These are phyloP conservation scores for Psidium friedrichsthalianum DNA, from an alignment of 345 rosid species.

Conservation along the genomic window DNA sequence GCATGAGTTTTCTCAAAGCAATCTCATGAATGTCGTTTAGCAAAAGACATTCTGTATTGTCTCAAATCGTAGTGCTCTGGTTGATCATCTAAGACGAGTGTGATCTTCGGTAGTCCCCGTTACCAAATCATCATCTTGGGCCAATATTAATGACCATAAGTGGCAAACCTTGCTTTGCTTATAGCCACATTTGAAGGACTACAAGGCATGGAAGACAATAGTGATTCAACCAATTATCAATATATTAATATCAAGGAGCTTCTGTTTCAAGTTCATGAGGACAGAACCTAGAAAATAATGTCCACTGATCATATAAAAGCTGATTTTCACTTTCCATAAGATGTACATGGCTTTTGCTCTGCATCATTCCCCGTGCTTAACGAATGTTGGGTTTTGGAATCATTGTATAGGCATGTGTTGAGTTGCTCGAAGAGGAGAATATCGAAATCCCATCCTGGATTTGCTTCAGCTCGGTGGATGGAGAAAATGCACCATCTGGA, in stretches of 20 bases:
- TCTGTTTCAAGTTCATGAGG: background rate
- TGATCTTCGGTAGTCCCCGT: background rate
- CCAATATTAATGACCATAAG: background rate
- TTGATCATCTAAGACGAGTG: background rate
- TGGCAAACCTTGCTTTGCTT: background rate
- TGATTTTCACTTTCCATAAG: background rate
- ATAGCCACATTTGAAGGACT: background rate
- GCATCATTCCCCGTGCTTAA: background rate
- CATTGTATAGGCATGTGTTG: slow-evolving; percentile 54
- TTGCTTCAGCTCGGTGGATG: slow-evolving; percentile 76
- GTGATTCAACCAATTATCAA: background rate
- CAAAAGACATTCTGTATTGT: background rate
- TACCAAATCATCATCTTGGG: background rate
- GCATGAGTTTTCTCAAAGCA: background rate
- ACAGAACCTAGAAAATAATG: background rate
- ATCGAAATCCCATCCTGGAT: slow-evolving; percentile 76
- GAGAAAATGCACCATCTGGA: slow-evolving; percentile 74
- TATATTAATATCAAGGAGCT: background rate
- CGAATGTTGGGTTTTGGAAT: background rate
- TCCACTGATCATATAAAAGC: background rate
- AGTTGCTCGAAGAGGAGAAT: slow-evolving; percentile 76
- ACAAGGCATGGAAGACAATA: background rate
- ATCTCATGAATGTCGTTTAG: background rate
- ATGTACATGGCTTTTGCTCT: background rate
- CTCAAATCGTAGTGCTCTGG: background rate